Evolutionary conservation across 2,329 filamentous ascomycete species (phyloP), one percentile per base, ranked within the genome.

Genomic region (Cercospora sp.): DNA sequence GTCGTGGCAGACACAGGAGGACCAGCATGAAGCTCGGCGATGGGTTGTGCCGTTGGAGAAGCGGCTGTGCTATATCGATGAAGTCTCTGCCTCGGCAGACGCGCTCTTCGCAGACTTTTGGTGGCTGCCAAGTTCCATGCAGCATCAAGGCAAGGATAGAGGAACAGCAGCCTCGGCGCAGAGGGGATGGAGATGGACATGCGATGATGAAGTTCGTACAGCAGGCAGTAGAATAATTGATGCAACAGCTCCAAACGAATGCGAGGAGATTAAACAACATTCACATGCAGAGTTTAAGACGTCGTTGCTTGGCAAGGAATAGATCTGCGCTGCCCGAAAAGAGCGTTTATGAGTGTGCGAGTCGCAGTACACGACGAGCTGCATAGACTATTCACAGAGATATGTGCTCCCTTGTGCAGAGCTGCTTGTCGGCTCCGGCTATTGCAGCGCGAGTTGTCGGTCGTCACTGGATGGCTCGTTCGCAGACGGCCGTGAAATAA

Each of bases 91-190:
- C 62, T 65, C 62, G 62, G 62, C 62, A 58, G 62, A 43, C 32
- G 34, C 16, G 30, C 49, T 21, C 62, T 43, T 18, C 37, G 64
- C 43, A 49, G 24, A 40, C 45, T 57, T 28, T 37, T 32, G 40
- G 43, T 40, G 53, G 53, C 24, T 34, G 61, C 45, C 28, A 59
- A 63, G 45, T 63, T 59, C 49, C 63, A 68, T 26, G 45, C 26
- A 16, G 32, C 64, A 34, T 68, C 57, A 21, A 83, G 76, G 32
- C 79, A 80, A 32, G 82, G 82, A 73, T 83, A 83, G 61, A 84
- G 77, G 70, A 83, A 83, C 30, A 82, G 81, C 51, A 65, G 51
- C 62, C 62, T 65, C 62, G 62, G 62, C 53, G 62, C 51, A 32
- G 62, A 28, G 13, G 51, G 30, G 18, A 59, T 40, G 62, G 62